phyloP scores from a whole-genome alignment of 2,329 filamentous ascomycete genomes.

The Microcyclospora pomicola region DNA sequence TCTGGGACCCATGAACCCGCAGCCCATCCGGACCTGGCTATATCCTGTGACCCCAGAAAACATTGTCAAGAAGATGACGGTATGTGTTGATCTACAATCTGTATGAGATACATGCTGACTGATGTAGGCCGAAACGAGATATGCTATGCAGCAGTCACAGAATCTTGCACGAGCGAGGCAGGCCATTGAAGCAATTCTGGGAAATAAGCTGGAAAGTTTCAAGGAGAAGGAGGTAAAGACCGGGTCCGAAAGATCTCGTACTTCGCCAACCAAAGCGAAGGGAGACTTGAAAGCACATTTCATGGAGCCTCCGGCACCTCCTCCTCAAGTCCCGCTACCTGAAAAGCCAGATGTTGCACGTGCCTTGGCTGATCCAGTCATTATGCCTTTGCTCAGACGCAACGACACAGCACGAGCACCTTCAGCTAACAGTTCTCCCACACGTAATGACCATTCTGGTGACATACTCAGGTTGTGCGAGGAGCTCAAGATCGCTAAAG shows the following conservation, averaged over 20 bases:
- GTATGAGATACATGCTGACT: constrained; percentile 13
- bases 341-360: constrained; percentile 70
- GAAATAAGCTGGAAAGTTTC: constrained; percentile 43
- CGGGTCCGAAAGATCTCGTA: constrained; percentile 30
- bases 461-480: constrained; percentile 79
- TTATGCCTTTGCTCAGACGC: constrained; percentile 54
- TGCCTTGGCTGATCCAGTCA: constrained; percentile 31
- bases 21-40: constrained; percentile 69
- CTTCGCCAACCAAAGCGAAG: constrained; percentile 45
- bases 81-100: constrained; percentile 34
- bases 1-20: constrained; percentile 51
- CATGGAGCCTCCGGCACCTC: constrained; percentile 83
- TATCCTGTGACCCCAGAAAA: constrained; percentile 87
- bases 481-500: constrained; percentile 67
- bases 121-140: constrained; percentile 70
- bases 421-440: constrained; percentile 41
- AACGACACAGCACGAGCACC: constrained; percentile 59
- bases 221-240: constrained; percentile 33
- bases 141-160: constrained; percentile 72
- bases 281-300: constrained; percentile 71
- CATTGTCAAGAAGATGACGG: constrained; percentile 75
- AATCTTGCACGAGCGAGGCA: constrained; percentile 72
- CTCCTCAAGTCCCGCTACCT: constrained; percentile 81
- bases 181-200: constrained; percentile 64
- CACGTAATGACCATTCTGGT: constrained; percentile 46